Conservation (phyloP, 163 green algal species). For the Scenedesmus sp. region DNA sequence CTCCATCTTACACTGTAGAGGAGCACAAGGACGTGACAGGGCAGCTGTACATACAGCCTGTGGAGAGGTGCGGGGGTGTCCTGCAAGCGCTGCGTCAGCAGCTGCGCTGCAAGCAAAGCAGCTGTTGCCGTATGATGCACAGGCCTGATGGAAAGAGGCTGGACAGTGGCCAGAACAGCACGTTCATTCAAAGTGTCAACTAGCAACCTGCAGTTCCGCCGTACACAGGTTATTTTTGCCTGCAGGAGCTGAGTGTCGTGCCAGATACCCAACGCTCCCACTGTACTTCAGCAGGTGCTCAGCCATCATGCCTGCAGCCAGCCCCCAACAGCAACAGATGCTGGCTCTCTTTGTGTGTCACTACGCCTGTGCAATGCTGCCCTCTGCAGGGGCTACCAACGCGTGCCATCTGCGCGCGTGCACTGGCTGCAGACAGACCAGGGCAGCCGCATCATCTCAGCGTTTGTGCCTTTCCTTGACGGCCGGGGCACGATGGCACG, state of each 20-base stretch:
- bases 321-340: not conserved
- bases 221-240: too few species aligned
- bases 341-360: not conserved
- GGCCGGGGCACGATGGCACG: slow-evolving; percentile 26
- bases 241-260: too few species aligned
- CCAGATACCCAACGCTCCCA: too few species aligned
- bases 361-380: not conserved
- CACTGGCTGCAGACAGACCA: slow-evolving; percentile 26
- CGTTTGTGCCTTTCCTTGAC: slow-evolving; percentile 68
- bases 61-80: slow-evolving; percentile 9
- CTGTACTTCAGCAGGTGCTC: too few species aligned
- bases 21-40: slow-evolving; percentile 70
- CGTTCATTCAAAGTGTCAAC: too few species aligned
- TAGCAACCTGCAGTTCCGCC: too few species aligned
- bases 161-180: not conserved
- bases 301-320: not conserved
- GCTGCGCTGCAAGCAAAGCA: not conserved
- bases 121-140: not conserved
- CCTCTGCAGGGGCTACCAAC: slow-evolving; percentile 19
- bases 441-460: slow-evolving; percentile 62
- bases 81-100: not conserved
- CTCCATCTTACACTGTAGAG: slow-evolving; percentile 76
- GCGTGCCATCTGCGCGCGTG: slow-evolving; percentile 21
- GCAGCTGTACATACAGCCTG: slow-evolving; percentile 78
- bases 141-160: not conserved